These are phyloP conservation scores for Diplodia scrobiculata DNA, from an alignment of 2,329 filamentous ascomycete species.

Conservation along the genomic window DNA sequence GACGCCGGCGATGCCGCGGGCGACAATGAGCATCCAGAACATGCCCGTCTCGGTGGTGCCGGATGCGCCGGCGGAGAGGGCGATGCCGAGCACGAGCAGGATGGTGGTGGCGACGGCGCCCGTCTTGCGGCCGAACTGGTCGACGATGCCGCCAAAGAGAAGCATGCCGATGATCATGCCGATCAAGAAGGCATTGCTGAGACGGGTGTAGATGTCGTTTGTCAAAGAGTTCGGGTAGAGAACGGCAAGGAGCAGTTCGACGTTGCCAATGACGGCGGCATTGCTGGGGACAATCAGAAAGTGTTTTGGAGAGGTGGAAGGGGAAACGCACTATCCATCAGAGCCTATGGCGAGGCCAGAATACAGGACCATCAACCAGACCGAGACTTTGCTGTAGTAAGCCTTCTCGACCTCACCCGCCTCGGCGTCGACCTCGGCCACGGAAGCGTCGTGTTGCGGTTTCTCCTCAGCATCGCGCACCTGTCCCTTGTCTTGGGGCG, in stretches of 20 bases:
- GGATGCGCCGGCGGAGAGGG: conserved; percentile 37
- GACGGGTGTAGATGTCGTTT: conserved; percentile 36
- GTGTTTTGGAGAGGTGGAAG: background rate
- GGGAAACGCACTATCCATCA: conserved; percentile 37
- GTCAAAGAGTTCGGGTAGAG: conserved; percentile 41
- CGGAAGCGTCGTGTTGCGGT: background rate
- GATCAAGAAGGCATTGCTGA: conserved; percentile 44
- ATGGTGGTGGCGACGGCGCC: conserved; percentile 42
- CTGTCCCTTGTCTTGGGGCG: background rate
- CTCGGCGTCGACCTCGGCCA: conserved; percentile 12
- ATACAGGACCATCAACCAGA: conserved; percentile 41
- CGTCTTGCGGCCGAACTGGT: conserved; percentile 41
- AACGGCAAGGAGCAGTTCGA: conserved; percentile 39
- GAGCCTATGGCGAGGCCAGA: conserved; percentile 43
- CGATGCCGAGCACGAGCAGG: conserved; percentile 40
- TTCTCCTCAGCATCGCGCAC: background rate
- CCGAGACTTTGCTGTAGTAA: conserved; percentile 19
- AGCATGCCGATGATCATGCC: conserved; percentile 43
- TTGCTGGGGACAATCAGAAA: conserved; percentile 32
- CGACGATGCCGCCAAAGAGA: conserved; percentile 40
- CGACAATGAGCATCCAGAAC: conserved; percentile 51
- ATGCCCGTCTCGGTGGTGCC: conserved; percentile 39
- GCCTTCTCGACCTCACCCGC: conserved; percentile 1
- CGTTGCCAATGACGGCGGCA: conserved; percentile 42
- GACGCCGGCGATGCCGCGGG: conserved; percentile 51